Evolutionary conservation across 2,329 filamentous ascomycete species (phyloP).

Genomic region (Lasiodiplodia sp.): DNA sequence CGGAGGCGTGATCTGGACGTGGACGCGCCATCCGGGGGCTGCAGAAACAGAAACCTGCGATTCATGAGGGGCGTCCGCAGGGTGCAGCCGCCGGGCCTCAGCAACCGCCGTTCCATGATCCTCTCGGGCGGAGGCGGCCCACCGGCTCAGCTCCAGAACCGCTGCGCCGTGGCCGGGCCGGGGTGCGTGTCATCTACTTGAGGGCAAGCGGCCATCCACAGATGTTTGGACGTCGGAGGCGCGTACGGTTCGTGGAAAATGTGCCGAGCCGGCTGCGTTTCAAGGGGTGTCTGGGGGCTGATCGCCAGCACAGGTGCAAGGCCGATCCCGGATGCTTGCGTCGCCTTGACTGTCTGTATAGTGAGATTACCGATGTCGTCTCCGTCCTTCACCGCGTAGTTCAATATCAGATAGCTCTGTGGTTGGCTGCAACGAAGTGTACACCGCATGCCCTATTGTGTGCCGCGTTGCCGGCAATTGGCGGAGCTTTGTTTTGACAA

Average conservation of each 20-base stretch:
- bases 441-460: background rate
- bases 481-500: background rate
- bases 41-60: constrained; percentile 14
- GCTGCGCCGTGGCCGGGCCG: background rate
- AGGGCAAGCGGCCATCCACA: constrained; percentile 15
- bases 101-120: constrained; percentile 16
- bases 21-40: constrained; percentile 17
- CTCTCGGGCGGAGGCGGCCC: constrained; percentile 5
- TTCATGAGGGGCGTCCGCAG: constrained; percentile 4
- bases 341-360: background rate
- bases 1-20: constrained; percentile 6
- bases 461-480: background rate
- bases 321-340: constrained; percentile 27
- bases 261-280: constrained; percentile 16
- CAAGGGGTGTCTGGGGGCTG: constrained; percentile 17
- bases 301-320: constrained; percentile 14
- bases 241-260: constrained; percentile 11
- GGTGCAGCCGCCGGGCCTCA: constrained; percentile 9
- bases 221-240: constrained; percentile 6
- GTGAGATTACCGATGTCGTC: background rate
- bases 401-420: background rate
- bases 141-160: background rate
- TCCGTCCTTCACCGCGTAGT: background rate
- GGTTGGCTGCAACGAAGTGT: background rate
- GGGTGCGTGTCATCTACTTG: constrained; percentile 16